Evolutionary conservation across 73 alveolate genomes (phyloP), one percentile per base, ranked within the genome.

Genomic region (Paramecium pentaurelia): DNA sequence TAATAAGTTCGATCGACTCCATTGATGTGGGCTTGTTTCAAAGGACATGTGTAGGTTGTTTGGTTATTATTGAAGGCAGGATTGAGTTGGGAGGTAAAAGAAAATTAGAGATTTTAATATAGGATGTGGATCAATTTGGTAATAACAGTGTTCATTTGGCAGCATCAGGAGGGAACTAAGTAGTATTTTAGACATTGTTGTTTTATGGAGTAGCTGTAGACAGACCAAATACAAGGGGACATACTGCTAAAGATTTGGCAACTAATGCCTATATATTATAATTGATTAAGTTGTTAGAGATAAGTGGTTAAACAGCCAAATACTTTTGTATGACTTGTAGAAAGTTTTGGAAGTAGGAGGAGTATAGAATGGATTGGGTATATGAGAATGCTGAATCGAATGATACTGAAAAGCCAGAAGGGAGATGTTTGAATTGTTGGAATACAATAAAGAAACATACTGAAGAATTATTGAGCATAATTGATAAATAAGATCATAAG

Each of bases 111-210:
- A 36, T 73, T 1, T 73, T 5, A 73, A 73, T 36, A 30, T 30
- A 73, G 87, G 94, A 89, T 89, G 88, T 89, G 6, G 94, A 89
- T 71, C 85, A 77, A 30, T 89, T 89, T 73, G 94, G 94, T 1
- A 89, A 89, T 73, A 89, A 89, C 59, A 71, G 94, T 89, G 94
- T 89, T 3, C 94, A 89, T 71, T 71, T 89, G 28, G 94, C 94
- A 42, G 90, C 94, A 14, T 71, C 92, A 30, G 94, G 94, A 22
- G 94, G 94, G 40, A 71, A 68, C 54, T 22, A 71, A 18, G 9
- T 58, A 47, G 94, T 89, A 28, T 89, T 89, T 49, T 42, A 71
- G 54, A 71, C 92, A 27, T 22, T 70, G 20, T 20, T 89, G 54
- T 71, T 71, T 77, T 83, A 40, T 38, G 94, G 94, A 12, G 94